Percentiles rank a stretch among this genome's conserved stretches.
Evolutionary conservation across 345 rosid genomes (phyloP).

Genomic region (Citrus glauca): DNA sequence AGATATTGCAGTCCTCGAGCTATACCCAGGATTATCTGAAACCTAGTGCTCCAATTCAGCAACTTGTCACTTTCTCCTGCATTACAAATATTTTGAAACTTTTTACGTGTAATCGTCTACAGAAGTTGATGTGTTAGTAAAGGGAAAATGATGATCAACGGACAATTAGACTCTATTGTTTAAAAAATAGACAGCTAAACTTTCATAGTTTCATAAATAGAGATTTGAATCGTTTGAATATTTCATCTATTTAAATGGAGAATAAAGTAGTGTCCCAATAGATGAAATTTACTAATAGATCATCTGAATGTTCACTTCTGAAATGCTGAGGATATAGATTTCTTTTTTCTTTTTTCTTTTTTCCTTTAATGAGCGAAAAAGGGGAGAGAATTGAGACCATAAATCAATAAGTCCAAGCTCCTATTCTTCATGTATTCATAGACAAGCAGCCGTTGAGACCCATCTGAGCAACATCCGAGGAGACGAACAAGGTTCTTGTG

Average conservation of each 20-base stretch:
- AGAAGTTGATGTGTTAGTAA: neutral
- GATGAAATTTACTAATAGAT: no score
- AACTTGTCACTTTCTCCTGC: slow-evolving; percentile 40
- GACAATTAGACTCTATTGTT: no score
- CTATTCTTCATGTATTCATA: slow-evolving; percentile 64
- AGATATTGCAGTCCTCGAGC: slow-evolving; percentile 67
- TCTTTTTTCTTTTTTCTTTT: no score
- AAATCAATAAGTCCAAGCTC: slow-evolving; percentile 59
- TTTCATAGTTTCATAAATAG: no score
- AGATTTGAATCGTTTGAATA: no score
- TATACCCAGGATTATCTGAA: slow-evolving; percentile 52
- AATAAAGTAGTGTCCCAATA: no score
- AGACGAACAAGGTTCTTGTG: slow-evolving; percentile 71
- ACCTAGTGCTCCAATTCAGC: slow-evolving; percentile 49
- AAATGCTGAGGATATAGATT: neutral
- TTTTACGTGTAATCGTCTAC: neutral
- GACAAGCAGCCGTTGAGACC: slow-evolving; percentile 55
- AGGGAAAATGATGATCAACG: neutral
- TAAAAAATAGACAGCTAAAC: no score
- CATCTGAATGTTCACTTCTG: no score
- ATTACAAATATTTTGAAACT: neutral
- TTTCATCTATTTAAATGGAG: no score
- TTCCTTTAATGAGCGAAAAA: neutral
- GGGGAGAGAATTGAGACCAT: slow-evolving; percentile 28
- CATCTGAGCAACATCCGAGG: slow-evolving; percentile 62